Conservation (phyloP, 116 monocot genomes). For the Phalaenopsis hybrid region DNA sequence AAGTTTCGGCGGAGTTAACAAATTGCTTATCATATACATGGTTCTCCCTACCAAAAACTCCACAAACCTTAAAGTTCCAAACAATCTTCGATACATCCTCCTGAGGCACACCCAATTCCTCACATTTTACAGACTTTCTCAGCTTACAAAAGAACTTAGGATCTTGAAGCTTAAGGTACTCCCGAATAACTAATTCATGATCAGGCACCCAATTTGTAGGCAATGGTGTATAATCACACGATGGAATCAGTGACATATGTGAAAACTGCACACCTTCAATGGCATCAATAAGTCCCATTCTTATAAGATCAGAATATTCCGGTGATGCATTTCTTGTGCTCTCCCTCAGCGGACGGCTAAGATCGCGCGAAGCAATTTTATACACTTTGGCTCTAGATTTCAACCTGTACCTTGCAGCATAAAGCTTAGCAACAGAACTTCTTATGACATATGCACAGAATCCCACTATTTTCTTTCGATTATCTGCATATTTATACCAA, state of each 20-base stretch:
- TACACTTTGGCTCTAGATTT: conserved; percentile 86
- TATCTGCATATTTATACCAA: conserved; percentile 81
- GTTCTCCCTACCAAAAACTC: conserved; percentile 23
- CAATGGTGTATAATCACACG: conserved; percentile 75
- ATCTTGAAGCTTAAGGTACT: conserved; percentile 58
- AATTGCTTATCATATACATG: neutral
- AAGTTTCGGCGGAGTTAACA: neutral
- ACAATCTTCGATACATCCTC: conserved; percentile 56
- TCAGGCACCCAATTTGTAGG: conserved; percentile 69
- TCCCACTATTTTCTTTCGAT: conserved; percentile 68
- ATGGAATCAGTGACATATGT: conserved; percentile 62
- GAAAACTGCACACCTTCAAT: conserved; percentile 81
- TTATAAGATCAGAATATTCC: conserved; percentile 69
- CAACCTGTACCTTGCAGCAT: conserved; percentile 73
- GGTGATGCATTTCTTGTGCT: conserved; percentile 46
- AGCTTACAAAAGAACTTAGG: conserved; percentile 57
- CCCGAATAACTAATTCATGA: conserved; percentile 45
- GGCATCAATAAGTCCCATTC: conserved; percentile 82
- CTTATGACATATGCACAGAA: conserved; percentile 82
- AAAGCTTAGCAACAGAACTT: conserved; percentile 74
- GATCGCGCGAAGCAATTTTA: conserved; percentile 56
- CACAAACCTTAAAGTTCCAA: conserved; percentile 57
- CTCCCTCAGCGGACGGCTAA: conserved; percentile 57
- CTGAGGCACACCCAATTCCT: conserved; percentile 45
- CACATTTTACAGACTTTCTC: conserved; percentile 34